Conservation (phyloP, 345 rosid genomes). For the Syzygium oleosum region DNA sequence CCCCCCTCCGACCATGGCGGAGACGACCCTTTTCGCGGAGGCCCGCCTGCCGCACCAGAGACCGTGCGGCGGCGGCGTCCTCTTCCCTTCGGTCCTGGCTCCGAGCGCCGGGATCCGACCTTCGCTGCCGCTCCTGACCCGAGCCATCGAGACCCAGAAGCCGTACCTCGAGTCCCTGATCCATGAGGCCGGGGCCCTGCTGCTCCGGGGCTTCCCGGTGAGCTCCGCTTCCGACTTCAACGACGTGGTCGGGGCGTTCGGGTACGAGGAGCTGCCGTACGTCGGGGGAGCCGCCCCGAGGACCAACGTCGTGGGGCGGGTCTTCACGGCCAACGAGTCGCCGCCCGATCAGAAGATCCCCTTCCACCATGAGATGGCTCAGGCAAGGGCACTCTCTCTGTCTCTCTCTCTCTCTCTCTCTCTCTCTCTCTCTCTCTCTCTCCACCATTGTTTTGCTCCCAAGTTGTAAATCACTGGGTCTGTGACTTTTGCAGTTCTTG, state of each 20-base stretch:
- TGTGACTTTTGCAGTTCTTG: not conserved
- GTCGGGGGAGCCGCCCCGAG: conserved; percentile 90
- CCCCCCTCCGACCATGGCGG: not conserved
- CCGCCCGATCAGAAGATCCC: conserved; percentile 91
- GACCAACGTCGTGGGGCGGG: conserved; percentile 71
- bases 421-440: not conserved
- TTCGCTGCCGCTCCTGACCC: conserved; percentile 22
- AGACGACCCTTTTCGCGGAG: conserved; percentile 30
- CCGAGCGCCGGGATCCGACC: conserved; percentile 21
- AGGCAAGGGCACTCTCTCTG: conserved; percentile 18
- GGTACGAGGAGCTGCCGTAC: conserved; percentile 84
- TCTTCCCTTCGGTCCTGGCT: conserved; percentile 48
- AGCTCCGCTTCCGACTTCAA: conserved; percentile 65
- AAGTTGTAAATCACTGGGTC: not conserved
- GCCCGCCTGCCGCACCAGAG: conserved; percentile 45
- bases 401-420: not conserved
- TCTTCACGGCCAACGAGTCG: conserved; percentile 89
- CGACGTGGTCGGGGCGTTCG: conserved; percentile 77
- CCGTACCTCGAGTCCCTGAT: conserved; percentile 52
- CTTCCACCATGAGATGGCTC: conserved; percentile 96
- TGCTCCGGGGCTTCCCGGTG: conserved; percentile 59
- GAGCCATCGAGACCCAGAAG: conserved; percentile 32
- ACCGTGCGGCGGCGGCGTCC: conserved; percentile 28
- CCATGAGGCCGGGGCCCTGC: conserved; percentile 56
- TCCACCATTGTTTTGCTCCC: not conserved